Conservation (phyloP, 2,329 filamentous ascomycete genomes). For the Hortaea werneckii region DNA sequence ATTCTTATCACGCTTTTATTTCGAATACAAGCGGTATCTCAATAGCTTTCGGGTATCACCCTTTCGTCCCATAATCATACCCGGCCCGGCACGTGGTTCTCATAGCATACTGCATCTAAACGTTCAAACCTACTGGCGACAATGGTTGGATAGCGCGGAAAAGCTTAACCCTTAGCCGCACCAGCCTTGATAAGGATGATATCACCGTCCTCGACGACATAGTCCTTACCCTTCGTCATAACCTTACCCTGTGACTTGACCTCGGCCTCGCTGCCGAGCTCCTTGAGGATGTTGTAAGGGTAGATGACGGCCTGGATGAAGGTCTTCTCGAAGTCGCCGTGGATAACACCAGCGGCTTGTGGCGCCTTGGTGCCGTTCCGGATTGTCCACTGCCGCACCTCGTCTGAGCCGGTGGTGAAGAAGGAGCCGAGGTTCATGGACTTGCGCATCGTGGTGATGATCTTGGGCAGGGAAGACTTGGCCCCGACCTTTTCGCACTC, state of each 20-base stretch:
- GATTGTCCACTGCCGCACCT: constrained; percentile 98
- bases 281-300: constrained; percentile 72
- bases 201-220: constrained; percentile 76
- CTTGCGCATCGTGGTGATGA: constrained; percentile 88
- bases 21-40: too few species aligned
- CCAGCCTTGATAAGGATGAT: constrained; percentile 82
- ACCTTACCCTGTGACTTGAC: constrained; percentile 93
- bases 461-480: constrained; percentile 83
- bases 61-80: too few species aligned
- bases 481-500: constrained; percentile 83
- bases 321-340: constrained; percentile 98
- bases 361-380: constrained; percentile 95
- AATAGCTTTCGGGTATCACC: too few species aligned
- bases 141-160: too few species aligned
- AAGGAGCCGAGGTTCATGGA: constrained; percentile 83
- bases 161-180: constrained; percentile 51
- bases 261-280: constrained; percentile 76
- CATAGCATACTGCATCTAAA: too few species aligned
- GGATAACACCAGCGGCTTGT: constrained; percentile 92
- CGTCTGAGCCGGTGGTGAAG: constrained; percentile 92
- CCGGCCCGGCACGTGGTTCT: too few species aligned
- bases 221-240: constrained; percentile 98
- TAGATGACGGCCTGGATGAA: constrained; percentile 96
- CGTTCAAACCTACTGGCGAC: too few species aligned
- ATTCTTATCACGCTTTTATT: too few species aligned